phyloP scores from a whole-genome alignment of 345 rosid species.

The rapeseed (Brassica napus) region DNA sequence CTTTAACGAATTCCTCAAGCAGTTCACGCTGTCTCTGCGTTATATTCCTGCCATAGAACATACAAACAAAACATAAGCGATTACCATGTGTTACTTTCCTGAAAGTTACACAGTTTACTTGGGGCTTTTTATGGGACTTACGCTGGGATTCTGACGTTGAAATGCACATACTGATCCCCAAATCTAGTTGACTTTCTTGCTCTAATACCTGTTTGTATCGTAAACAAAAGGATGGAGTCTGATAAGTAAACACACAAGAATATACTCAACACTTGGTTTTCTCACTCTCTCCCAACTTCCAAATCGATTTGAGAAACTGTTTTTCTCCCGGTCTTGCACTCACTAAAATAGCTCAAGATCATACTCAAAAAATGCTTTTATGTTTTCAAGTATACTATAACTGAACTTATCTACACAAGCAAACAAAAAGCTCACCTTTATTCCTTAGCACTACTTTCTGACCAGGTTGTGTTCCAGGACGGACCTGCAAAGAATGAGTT shows the following conservation, averaged over 20 bases:
- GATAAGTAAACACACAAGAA: neutral
- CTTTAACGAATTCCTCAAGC: constrained; percentile 88
- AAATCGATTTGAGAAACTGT: neutral
- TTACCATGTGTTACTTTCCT: neutral
- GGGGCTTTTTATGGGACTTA: constrained; percentile 39
- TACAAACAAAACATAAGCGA: constrained; percentile 3
- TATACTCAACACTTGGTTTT: constrained; percentile 9
- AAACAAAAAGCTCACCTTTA: constrained; percentile 62
- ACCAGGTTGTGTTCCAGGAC: constrained; percentile 96
- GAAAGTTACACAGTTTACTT: neutral
- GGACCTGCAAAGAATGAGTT: constrained; percentile 56
- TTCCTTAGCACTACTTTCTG: constrained; percentile 95
- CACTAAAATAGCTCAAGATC: neutral
- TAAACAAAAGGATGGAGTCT: neutral
- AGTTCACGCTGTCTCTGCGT: constrained; percentile 83
- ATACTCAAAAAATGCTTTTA: neutral
- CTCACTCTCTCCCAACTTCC: constrained; percentile 7
- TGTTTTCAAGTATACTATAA: neutral
- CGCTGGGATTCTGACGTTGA: constrained; percentile 89
- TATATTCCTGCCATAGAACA: constrained; percentile 53
- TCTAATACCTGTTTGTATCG: constrained; percentile 61
- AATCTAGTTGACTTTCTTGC: constrained; percentile 66
- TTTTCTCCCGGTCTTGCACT: neutral
- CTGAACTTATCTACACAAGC: constrained; percentile 5
- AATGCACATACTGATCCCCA: constrained; percentile 95